phyloP scores from a whole-genome alignment of 768 basidiomycete species.

The Serendipita sp. region DNA sequence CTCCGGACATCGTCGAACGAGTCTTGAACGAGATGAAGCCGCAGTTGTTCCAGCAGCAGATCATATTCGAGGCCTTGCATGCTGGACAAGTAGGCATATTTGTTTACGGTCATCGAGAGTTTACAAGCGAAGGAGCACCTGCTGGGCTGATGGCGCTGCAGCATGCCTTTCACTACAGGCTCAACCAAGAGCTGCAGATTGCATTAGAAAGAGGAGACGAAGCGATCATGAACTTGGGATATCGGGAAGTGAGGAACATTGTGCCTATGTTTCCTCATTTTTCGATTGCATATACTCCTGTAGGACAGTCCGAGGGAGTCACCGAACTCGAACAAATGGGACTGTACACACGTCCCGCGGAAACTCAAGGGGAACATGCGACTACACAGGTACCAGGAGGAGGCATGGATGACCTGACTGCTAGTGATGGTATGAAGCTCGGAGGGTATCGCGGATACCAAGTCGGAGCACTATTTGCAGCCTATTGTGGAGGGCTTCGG shows the following conservation, averaged over 20 bases:
- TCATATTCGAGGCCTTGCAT: background rate
- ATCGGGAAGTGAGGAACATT: background rate
- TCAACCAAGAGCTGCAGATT: background rate
- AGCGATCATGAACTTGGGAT: background rate
- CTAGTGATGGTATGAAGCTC: background rate
- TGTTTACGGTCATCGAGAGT: background rate
- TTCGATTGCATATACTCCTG: background rate
- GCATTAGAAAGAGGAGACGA: background rate
- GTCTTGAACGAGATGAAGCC: background rate
- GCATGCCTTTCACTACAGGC: background rate
- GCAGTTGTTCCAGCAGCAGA: background rate
- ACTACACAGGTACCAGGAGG: no score
- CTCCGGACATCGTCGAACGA: background rate
- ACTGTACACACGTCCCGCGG: background rate
- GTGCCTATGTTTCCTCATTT: background rate
- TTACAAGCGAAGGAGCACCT: background rate
- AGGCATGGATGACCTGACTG: background rate
- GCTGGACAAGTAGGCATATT: background rate
- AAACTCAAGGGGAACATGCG: background rate
- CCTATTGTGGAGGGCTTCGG: background rate
- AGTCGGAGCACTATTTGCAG: background rate
- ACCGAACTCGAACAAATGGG: background rate
- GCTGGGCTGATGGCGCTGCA: background rate
- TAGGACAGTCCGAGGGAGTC: background rate
- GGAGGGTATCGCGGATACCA: background rate